These are phyloP conservation scores for Lentinus brumalis DNA, from an alignment of 768 basidiomycete genomes.

Conservation along the genomic window DNA sequence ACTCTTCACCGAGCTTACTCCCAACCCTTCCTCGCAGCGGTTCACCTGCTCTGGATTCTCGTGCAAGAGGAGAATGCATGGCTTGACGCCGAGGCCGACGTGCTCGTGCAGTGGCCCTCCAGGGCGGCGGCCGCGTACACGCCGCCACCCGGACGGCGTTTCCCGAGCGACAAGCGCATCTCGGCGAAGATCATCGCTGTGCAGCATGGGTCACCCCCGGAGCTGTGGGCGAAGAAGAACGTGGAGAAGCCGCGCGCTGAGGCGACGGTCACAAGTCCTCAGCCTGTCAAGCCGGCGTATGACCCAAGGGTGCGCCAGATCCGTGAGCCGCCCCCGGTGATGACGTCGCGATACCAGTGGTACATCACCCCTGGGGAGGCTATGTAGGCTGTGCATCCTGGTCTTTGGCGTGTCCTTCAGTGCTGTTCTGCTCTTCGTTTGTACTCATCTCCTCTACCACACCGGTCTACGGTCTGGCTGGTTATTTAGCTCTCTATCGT, in stretches of 20 bases:
- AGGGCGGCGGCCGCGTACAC: neutral
- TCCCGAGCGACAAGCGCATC: constrained; percentile 6
- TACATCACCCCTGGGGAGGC: constrained; percentile 12
- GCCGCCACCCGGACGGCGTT: neutral
- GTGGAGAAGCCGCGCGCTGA: neutral
- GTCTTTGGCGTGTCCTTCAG: neutral
- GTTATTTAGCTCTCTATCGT: neutral
- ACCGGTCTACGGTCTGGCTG: neutral
- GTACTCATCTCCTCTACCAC: neutral
- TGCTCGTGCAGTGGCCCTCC: constrained; percentile 7
- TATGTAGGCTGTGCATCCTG: neutral
- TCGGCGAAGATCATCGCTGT: constrained; percentile 18
- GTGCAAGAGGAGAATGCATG: constrained; percentile 1
- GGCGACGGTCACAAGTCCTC: neutral
- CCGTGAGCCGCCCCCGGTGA: constrained; percentile 3
- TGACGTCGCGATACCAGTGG: constrained; percentile 16
- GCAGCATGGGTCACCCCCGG: constrained; percentile 15
- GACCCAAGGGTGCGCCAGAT: constrained; percentile 8
- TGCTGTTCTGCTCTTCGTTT: neutral
- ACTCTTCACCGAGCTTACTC: neutral
- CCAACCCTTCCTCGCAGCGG: neutral
- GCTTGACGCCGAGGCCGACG: neutral
- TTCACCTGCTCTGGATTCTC: constrained; percentile 16
- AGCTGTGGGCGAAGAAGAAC: constrained; percentile 15
- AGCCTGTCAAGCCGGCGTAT: constrained; percentile 13